phyloP scores from a whole-genome alignment of 2,329 filamentous ascomycete genomes.

The Trichoderma koningii region DNA sequence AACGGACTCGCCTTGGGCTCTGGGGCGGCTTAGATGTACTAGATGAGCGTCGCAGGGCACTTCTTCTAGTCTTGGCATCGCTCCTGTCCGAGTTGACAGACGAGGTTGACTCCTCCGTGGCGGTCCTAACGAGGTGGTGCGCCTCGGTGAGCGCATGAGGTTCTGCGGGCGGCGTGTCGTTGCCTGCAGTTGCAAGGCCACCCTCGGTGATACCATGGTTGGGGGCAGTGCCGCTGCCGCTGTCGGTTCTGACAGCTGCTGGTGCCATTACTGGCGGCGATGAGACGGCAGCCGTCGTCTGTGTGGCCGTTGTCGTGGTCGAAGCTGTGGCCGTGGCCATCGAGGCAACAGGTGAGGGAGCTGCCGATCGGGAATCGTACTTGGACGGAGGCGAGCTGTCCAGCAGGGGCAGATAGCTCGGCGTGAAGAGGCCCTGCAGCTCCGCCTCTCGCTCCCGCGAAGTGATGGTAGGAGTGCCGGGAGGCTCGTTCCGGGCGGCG shows the following conservation, averaged over 20 bases:
- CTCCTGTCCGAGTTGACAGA: conserved; percentile 57
- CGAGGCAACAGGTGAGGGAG: neutral
- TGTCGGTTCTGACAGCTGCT: conserved; percentile 30
- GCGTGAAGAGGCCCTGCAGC: conserved; percentile 64
- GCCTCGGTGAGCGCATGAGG: conserved; percentile 36
- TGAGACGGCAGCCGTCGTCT: conserved; percentile 26
- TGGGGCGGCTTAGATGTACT: conserved; percentile 52
- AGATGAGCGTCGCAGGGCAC: conserved; percentile 60
- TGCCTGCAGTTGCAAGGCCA: conserved; percentile 27
- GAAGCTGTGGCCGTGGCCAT: neutral
- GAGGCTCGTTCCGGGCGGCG: conserved; percentile 33
- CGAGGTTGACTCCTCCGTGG: conserved; percentile 52
- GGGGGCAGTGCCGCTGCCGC: conserved; percentile 30
- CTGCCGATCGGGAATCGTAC: conserved; percentile 26
- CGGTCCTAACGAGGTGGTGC: conserved; percentile 40
- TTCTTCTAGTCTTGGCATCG: conserved; percentile 52
- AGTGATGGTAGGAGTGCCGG: conserved; percentile 36
- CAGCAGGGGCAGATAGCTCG: conserved; percentile 62
- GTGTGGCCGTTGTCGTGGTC: conserved; percentile 18
- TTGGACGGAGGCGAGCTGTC: conserved; percentile 44
- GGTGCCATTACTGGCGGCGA: conserved; percentile 34
- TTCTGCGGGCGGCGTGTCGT: conserved; percentile 6
- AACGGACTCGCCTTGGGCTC: conserved; percentile 64
- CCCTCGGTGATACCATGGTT: conserved; percentile 33
- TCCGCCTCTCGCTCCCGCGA: conserved; percentile 58